Evolutionary conservation across 345 rosid genomes (phyloP), one percentile per base, ranked within the genome.

Genomic region (Ceriops tagal): DNA sequence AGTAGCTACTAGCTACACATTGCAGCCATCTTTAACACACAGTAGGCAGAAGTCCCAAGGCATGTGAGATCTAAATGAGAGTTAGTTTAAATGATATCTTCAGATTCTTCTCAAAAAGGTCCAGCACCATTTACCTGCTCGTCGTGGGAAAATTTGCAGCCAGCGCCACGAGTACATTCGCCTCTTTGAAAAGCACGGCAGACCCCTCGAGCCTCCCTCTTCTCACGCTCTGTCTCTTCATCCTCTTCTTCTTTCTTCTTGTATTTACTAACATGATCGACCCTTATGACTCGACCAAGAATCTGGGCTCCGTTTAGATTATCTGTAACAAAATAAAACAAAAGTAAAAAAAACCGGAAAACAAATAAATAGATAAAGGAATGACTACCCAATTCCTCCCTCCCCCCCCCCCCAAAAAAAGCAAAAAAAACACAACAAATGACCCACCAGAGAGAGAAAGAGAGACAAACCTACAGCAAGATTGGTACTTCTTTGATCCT

Each of bases 101-200:
- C 18, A 11, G 28, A 55, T 9, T 22, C n/a, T 59, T 34, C 72
- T n/a, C 8, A 27, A 49, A 21, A 26, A 24, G 27, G 56, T 58
- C 27, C 53, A 53, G 11, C 30, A 57, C 47, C 32, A 55, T 88
- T 80, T 81, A 91, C 98, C 79, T 89, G 91, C 68, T 89, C 91
- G 67, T 89, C 88, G 9, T 89, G 97, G 37, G 96, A 93, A 74
- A 91, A 93, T 75, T 89, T 91, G 84, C 96, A 93, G 53, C 87
- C 86, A 59, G 83, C 92, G 8, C 96, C 96, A 35, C 91, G 88
- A 53, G 91, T 87, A 71, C 97, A 91, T 80, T 91, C 91, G 61
- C 98, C 97, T 76, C 83, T 89, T 81, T 93, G 98, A 75, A 93
- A 93, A 75, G 97, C 91, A 70, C 86, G 86, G 70, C 98, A 93